A percentile compares a stretch with the other conserved stretches of the same genome.
Conservation (phyloP, 345 rosid genomes). For the Lepidium aucheri region DNA sequence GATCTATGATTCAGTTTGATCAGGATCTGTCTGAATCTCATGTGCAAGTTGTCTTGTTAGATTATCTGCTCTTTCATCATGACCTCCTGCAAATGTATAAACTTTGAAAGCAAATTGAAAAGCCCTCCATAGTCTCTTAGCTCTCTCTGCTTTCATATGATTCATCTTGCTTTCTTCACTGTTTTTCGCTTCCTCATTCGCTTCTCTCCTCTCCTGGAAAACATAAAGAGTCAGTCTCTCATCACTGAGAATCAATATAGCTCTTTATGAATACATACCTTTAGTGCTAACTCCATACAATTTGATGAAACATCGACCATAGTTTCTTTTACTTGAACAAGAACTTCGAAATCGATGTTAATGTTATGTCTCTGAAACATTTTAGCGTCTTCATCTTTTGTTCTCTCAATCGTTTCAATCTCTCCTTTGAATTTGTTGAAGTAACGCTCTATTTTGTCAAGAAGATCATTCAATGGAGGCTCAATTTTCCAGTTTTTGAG, state of each 20-base stretch:
- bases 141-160: slow-evolving; percentile 19
- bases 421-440: slow-evolving; percentile 57
- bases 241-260: background rate
- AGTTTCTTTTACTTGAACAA: slow-evolving; percentile 47
- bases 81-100: slow-evolving; percentile 65
- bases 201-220: slow-evolving; percentile 41
- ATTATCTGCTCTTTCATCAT: slow-evolving; percentile 54
- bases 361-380: slow-evolving; percentile 41
- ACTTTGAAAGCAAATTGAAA: slow-evolving; percentile 58
- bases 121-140: slow-evolving; percentile 53
- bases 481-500: slow-evolving; percentile 49
- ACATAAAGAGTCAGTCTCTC: background rate
- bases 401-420: slow-evolving; percentile 48
- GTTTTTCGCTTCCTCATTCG: slow-evolving; percentile 21
- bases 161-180: slow-evolving; percentile 19
- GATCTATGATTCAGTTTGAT: slow-evolving; percentile 13
- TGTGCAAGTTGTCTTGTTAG: slow-evolving; percentile 44
- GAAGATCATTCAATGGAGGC: slow-evolving; percentile 46
- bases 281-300: slow-evolving; percentile 57
- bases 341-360: slow-evolving; percentile 41
- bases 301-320: slow-evolving; percentile 73
- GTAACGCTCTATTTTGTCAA: slow-evolving; percentile 46
- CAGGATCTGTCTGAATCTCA: slow-evolving; percentile 48
- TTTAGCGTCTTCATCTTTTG: slow-evolving; percentile 53
- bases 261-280: slow-evolving; percentile 24